Evolutionary conservation across 148 eudicot species (phyloP).

Genomic region (Fallopia convolvulus): DNA sequence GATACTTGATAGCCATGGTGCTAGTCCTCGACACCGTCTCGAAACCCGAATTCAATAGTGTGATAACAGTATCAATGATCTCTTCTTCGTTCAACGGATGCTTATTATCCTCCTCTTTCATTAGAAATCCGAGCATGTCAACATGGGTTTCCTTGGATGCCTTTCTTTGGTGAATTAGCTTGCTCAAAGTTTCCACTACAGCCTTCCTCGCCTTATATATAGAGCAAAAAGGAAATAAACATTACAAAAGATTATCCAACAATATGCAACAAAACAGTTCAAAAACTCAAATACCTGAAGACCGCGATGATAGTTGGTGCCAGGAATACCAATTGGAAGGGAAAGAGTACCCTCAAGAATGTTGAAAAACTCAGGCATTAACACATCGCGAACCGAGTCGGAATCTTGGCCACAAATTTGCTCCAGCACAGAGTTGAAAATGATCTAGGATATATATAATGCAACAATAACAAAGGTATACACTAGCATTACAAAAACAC

Average conservation of each 20-base stretch:
- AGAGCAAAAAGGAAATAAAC: neutral
- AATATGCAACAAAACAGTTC: neutral
- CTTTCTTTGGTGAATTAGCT: slow-evolving; percentile 58
- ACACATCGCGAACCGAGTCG: slow-evolving; percentile 33
- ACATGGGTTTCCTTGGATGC: slow-evolving; percentile 28
- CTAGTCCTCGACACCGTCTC: slow-evolving; percentile 95
- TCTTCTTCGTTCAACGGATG: slow-evolving; percentile 67
- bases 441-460: slow-evolving; percentile 47
- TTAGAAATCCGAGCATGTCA: slow-evolving; percentile 61
- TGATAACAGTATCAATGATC: slow-evolving; percentile 81
- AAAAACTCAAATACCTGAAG: slow-evolving; percentile 60
- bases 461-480: neutral
- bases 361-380: slow-evolving; percentile 82
- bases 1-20: slow-evolving; percentile 95
- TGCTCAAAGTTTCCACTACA: slow-evolving; percentile 39
- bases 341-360: slow-evolving; percentile 81
- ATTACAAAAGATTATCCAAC: neutral
- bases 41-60: slow-evolving; percentile 80
- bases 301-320: slow-evolving; percentile 64
- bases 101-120: slow-evolving; percentile 42
- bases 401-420: slow-evolving; percentile 68
- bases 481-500: neutral
- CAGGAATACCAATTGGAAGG: slow-evolving; percentile 81
- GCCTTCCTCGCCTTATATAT: slow-evolving; percentile 60
- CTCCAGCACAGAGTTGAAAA: slow-evolving; percentile 63